A percentile compares a stretch with the other conserved stretches of the same genome.
phyloP scores from a whole-genome alignment of 345 rosid species.

The Gossypium australe region DNA sequence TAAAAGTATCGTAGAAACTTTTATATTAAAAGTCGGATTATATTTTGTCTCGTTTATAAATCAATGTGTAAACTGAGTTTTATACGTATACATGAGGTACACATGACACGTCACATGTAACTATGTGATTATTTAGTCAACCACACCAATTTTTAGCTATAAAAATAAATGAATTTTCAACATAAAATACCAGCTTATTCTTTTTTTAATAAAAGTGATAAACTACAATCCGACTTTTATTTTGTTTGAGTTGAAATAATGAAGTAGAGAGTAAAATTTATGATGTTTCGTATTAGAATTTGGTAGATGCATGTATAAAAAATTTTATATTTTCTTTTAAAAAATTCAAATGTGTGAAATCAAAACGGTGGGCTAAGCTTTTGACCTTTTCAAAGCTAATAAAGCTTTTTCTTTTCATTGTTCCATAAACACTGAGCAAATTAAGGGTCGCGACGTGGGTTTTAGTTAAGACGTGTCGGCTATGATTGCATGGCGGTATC shows the following conservation, averaged over 20 bases:
- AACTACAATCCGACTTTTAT: too few species aligned
- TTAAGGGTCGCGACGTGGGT: not conserved
- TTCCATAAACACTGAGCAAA: not conserved
- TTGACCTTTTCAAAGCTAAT: constrained; percentile 6
- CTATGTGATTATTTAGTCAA: rapidly evolving
- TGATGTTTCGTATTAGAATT: too few species aligned
- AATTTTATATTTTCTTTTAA: too few species aligned
- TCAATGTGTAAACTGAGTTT: rapidly evolving
- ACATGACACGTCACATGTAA: rapidly evolving
- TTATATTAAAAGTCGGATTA: rapidly evolving
- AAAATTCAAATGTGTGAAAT: not conserved
- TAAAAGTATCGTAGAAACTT: too few species aligned
- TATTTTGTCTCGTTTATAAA: too few species aligned
- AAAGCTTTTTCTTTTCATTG: not conserved
- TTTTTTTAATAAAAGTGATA: too few species aligned
- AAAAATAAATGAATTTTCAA: too few species aligned
- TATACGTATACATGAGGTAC: rapidly evolving
- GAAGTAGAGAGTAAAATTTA: too few species aligned
- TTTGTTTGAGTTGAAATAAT: too few species aligned
- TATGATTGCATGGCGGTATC: not conserved
- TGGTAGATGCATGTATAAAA: too few species aligned
- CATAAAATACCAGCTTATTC: too few species aligned
- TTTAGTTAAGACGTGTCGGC: not conserved
- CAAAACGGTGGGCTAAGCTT: not conserved
- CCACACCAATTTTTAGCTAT: rapidly evolving